These are phyloP conservation scores for Teunomyces tritomae DNA, from an alignment of 805 yeast species.

Conservation along the genomic window DNA sequence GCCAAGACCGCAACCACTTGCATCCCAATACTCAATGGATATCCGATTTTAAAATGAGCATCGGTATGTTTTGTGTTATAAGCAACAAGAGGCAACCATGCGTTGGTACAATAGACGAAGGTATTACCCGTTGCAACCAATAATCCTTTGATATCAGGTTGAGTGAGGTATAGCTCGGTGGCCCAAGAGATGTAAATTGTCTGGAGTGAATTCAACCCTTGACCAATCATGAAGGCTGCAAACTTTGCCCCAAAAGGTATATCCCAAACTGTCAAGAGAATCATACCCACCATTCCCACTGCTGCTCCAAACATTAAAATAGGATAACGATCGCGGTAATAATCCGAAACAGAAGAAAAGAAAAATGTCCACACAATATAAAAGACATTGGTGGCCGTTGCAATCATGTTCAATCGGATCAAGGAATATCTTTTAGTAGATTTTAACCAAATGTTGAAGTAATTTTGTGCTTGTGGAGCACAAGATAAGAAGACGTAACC, in stretches of 20 bases:
- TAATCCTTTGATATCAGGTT: slow-evolving; percentile 1
- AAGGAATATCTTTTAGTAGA: neutral
- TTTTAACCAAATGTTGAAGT: slow-evolving; percentile 2
- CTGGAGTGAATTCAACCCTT: slow-evolving; percentile 1
- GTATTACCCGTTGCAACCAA: slow-evolving; percentile 4
- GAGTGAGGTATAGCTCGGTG: neutral
- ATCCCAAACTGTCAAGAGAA: slow-evolving; percentile 1
- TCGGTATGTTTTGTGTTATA: neutral
- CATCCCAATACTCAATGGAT: slow-evolving; percentile 1
- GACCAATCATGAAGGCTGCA: slow-evolving; percentile 2
- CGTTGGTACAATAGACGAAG: slow-evolving; percentile 1
- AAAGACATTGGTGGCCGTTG: slow-evolving; percentile 2
- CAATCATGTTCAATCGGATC: slow-evolving; percentile 1
- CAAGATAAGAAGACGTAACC: slow-evolving; percentile 1
- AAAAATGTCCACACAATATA: slow-evolving; percentile 3
- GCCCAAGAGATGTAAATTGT: slow-evolving; percentile 2
- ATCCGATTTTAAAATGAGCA: slow-evolving; percentile 3
- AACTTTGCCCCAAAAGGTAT: slow-evolving; percentile 2
- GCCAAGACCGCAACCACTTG: slow-evolving; percentile 3
- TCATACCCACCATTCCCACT: neutral
- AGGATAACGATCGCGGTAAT: neutral
- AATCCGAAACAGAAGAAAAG: neutral
- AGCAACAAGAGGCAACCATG: slow-evolving; percentile 3
- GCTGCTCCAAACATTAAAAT: slow-evolving; percentile 1
- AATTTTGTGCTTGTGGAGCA: neutral